Conservation (phyloP, 176 grass and related monocot species). For the Eragrostis nindensis region DNA sequence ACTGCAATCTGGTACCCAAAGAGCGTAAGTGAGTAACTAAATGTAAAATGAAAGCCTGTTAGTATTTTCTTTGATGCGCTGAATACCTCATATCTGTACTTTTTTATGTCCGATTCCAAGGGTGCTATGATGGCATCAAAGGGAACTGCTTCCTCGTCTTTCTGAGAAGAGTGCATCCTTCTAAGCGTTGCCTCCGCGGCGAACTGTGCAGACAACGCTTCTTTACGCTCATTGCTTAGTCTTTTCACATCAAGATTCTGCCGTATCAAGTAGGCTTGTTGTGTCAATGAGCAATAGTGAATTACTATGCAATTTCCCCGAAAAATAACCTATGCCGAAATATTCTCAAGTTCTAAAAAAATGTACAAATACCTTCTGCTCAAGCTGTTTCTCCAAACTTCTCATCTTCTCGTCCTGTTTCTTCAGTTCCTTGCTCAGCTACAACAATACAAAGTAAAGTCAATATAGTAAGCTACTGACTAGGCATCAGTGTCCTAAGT, state of each 20-base stretch:
- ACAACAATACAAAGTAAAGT: slow-evolving; percentile 27
- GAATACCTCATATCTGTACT: slow-evolving; percentile 75
- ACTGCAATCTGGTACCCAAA: slow-evolving; percentile 59
- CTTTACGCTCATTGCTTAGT: slow-evolving; percentile 72
- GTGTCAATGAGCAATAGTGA: neutral
- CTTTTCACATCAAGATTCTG: slow-evolving; percentile 90
- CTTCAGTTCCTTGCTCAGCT: slow-evolving; percentile 84
- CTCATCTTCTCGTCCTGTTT: slow-evolving; percentile 81
- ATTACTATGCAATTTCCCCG: neutral
- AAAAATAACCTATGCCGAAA: neutral
- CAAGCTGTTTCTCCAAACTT: slow-evolving; percentile 69
- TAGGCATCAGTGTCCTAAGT: neutral
- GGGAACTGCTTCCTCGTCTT: slow-evolving; percentile 78
- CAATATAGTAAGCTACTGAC: neutral
- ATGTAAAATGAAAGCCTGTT: neutral
- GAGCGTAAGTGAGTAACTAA: slow-evolving; percentile 5
- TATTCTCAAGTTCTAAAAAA: neutral
- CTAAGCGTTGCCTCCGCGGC: slow-evolving; percentile 78
- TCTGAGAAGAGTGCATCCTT: slow-evolving; percentile 71
- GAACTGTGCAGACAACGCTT: slow-evolving; percentile 76
- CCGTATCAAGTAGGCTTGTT: slow-evolving; percentile 10
- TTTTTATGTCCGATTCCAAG: slow-evolving; percentile 86
- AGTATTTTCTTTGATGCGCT: neutral
- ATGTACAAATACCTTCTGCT: slow-evolving; percentile 57
- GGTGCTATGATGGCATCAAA: slow-evolving; percentile 78